Conservation (phyloP, 495 filamentous ascomycete species). For the Aspergillus sparsus region DNA sequence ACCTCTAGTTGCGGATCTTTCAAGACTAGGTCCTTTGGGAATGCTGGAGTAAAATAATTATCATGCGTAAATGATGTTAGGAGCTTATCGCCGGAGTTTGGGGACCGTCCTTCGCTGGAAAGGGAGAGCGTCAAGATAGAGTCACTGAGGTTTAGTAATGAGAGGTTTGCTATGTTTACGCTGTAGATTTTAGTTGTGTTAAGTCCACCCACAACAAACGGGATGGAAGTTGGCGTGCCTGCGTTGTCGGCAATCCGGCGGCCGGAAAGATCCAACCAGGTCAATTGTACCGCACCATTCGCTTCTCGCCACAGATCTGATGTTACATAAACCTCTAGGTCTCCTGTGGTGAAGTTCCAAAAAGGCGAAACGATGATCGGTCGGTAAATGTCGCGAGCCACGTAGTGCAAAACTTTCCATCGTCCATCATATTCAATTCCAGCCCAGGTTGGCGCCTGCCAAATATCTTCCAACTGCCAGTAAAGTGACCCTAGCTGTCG, state of each 20-base stretch:
- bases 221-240: conserved; percentile 30
- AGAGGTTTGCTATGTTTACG: conserved; percentile 40
- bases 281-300: conserved; percentile 37
- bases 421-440: conserved; percentile 64
- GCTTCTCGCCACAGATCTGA: conserved; percentile 46
- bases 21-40: conserved; percentile 53
- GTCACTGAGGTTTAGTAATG: conserved; percentile 40
- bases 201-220: conserved; percentile 58
- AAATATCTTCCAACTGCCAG: conserved; percentile 72
- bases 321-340: conserved; percentile 60
- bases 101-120: conserved; percentile 51
- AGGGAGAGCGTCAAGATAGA: conserved; percentile 59
- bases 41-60: conserved; percentile 56
- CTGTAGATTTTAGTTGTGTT: conserved; percentile 60
- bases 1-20: conserved; percentile 57
- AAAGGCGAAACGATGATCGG: conserved; percentile 63
- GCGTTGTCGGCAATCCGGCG: conserved; percentile 33
- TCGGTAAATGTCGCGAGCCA: conserved; percentile 61
- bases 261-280: conserved; percentile 46
- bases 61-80: conserved; percentile 54
- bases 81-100: conserved; percentile 45
- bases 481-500: conserved; percentile 65
- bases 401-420: conserved; percentile 67
- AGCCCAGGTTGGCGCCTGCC: conserved; percentile 69
- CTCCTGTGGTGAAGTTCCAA: conserved; percentile 56